Evolutionary conservation across 2,329 filamentous ascomycete species (phyloP).

Genomic region (Alternaria arborescens): DNA sequence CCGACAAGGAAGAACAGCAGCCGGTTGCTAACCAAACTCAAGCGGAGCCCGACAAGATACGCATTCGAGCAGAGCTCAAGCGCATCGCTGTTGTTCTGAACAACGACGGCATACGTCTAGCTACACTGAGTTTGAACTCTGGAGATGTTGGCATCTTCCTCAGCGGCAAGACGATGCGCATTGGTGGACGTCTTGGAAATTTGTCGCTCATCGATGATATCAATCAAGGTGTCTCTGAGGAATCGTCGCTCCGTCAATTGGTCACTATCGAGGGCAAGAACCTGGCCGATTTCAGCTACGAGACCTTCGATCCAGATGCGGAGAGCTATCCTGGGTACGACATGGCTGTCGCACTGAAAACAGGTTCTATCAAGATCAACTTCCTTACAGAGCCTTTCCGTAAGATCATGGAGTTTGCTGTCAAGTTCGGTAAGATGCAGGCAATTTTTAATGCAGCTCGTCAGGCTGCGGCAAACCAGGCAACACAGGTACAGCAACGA

Average conservation of each 20-base stretch:
- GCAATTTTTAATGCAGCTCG: slow-evolving; percentile 97
- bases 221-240: slow-evolving; percentile 83
- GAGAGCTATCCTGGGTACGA: slow-evolving; percentile 92
- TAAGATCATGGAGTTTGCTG: slow-evolving; percentile 96
- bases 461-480: slow-evolving; percentile 91
- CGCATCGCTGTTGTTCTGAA: slow-evolving; percentile 95
- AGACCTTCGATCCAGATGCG: slow-evolving; percentile 84
- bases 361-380: slow-evolving; percentile 95
- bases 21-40: slow-evolving; percentile 49
- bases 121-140: slow-evolving; percentile 90
- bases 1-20: slow-evolving; percentile 44
- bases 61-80: slow-evolving; percentile 92
- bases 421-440: slow-evolving; percentile 99
- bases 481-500: slow-evolving; percentile 89
- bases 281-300: slow-evolving; percentile 94
- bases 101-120: slow-evolving; percentile 94
- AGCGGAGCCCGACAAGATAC: slow-evolving; percentile 75
- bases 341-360: slow-evolving; percentile 86
- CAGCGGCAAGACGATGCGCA: slow-evolving; percentile 83
- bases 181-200: slow-evolving; percentile 86
- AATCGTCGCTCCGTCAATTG: slow-evolving; percentile 83
- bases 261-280: slow-evolving; percentile 96
- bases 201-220: slow-evolving; percentile 91
- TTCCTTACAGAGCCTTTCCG: slow-evolving; percentile 97
- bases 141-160: slow-evolving; percentile 92